Conservation (phyloP, 371 early-diverging fungal genomes). For the Mortierella sp. region DNA sequence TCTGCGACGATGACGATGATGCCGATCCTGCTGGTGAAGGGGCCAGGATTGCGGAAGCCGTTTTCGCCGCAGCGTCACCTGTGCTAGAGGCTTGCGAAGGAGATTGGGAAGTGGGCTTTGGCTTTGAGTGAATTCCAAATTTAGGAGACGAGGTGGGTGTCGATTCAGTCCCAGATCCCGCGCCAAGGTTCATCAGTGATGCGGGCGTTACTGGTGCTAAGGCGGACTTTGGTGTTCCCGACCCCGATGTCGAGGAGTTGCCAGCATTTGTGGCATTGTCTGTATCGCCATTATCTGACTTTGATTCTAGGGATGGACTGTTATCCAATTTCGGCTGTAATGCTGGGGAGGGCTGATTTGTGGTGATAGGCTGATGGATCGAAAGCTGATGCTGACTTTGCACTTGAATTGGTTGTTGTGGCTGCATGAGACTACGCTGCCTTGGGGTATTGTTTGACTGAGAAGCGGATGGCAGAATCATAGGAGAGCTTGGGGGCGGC, state of each 20-base stretch:
- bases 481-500: slow-evolving; percentile 56
- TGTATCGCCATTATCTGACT: slow-evolving; percentile 7
- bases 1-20: slow-evolving; percentile 20
- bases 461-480: slow-evolving; percentile 46
- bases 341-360: slow-evolving; percentile 30
- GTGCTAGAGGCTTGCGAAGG: neutral
- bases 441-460: slow-evolving; percentile 31
- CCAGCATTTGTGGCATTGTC: neutral
- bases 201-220: slow-evolving; percentile 79
- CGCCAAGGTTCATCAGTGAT: slow-evolving; percentile 73
- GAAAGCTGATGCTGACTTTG: slow-evolving; percentile 48
- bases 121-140: slow-evolving; percentile 37
- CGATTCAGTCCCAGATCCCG: slow-evolving; percentile 52
- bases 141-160: slow-evolving; percentile 52
- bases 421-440: slow-evolving; percentile 29
- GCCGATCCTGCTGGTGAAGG: neutral
- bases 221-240: slow-evolving; percentile 43
- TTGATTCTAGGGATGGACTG: neutral
- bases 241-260: neutral
- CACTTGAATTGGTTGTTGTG: slow-evolving; percentile 29
- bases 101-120: slow-evolving; percentile 13
- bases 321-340: slow-evolving; percentile 14
- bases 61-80: neutral
- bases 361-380: slow-evolving; percentile 39
- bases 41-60: neutral